Conservation (phyloP, 345 rosid genomes). For the Arabidopsis suecica region DNA sequence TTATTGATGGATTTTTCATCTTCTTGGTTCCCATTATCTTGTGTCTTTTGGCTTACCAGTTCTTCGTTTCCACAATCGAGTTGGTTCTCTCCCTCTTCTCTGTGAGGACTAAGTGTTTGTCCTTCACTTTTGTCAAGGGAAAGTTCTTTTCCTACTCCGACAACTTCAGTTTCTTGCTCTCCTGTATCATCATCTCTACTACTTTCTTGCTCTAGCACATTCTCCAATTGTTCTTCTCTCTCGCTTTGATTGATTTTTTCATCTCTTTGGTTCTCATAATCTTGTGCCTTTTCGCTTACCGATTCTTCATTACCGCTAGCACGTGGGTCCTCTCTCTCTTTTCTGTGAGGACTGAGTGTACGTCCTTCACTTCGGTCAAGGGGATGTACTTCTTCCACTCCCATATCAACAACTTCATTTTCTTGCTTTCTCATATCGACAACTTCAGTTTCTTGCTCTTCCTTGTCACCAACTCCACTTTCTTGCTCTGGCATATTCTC, state of each 20-base stretch:
- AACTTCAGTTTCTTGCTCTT: neutral
- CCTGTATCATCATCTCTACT: neutral
- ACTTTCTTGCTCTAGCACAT: conserved; percentile 6
- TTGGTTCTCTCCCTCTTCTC: neutral
- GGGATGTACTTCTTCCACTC: neutral
- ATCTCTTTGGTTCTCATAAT: conserved; percentile 10
- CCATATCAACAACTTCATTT: neutral
- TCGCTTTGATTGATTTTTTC: conserved; percentile 21
- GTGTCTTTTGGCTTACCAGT: neutral
- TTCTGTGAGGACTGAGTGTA: neutral
- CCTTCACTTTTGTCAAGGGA: neutral
- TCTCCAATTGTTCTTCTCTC: conserved; percentile 18
- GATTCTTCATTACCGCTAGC: neutral
- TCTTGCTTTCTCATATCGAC: neutral
- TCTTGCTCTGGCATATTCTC: conserved; percentile 26
- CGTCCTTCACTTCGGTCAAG: neutral
- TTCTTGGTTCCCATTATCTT: conserved; percentile 11
- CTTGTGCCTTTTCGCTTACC: conserved; percentile 10
- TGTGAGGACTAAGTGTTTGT: neutral
- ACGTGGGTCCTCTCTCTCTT: neutral
- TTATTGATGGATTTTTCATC: conserved; percentile 11
- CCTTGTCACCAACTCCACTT: conserved; percentile 11
- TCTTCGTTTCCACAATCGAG: neutral
- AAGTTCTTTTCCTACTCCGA: neutral
- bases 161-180: neutral